Evolutionary conservation across 2,329 filamentous ascomycete genomes (phyloP), one percentile per base, ranked within the genome.

Genomic region (Penicillium crustosum): DNA sequence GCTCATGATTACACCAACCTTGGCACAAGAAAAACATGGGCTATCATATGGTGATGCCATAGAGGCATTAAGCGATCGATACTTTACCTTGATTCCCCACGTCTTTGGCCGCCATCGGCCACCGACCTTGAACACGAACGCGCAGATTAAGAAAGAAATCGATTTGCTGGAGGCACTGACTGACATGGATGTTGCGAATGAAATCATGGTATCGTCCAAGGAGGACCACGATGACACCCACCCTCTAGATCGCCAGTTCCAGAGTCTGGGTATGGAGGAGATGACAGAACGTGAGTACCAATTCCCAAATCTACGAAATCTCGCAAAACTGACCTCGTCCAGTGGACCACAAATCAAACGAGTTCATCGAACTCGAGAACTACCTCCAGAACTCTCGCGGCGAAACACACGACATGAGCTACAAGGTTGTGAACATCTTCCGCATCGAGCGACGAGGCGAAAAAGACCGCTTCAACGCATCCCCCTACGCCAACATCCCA

Each of bases 21-120:
- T 84, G 0, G 83, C 84, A 0, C 53, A 65, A 0, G 72, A 75
- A 12, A 70, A 77, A 42, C 82, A 85, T 67, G 67, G 68, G 5
- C 77, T 70, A 41, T 58, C 60, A 3, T 70, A 78, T 29, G 25
- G 52, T 6, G 43, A 61, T 1, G 83, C 85, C 0, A 81, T 82
- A 1, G 86, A 89, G 64, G 70, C 83, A 0, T 77, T 93, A 2
- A 93, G 90, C 33, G 93, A 95, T 67, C 77, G 81, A 12, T 96
- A 90, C 75, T 94, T 93, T 73, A 89, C 88, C 0, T 78, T 89
- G 41, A 95, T 96, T 60, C 92, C 92, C 0, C 91, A 96, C 68
- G 83, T 79, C 33, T 93, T 94, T 72, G 90, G 91, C 9, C 87
- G 90, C 33, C 83, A 84, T 44, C 81, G 87, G 0, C 90, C 91